Evolutionary conservation across 2,329 filamentous ascomycete species (phyloP).

Genomic region (Fusarium annulatum): DNA sequence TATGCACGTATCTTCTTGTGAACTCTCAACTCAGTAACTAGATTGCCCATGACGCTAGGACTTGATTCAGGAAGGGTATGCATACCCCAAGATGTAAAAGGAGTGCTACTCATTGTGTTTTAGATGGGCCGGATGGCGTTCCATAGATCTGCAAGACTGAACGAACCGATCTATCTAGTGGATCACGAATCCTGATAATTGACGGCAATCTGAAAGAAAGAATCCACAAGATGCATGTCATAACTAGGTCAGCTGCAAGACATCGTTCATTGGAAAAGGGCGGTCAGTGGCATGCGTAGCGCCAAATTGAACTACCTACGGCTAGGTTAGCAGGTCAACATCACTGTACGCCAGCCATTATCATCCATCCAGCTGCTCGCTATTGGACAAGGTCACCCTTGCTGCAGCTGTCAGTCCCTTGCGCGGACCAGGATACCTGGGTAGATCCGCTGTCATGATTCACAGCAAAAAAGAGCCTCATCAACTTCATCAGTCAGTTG

Average conservation of each 20-base stretch:
- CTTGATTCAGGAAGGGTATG: background rate
- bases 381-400: constrained; percentile 31
- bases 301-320: background rate
- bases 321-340: background rate
- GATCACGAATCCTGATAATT: background rate
- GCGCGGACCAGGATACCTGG: constrained; percentile 27
- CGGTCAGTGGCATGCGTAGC: constrained; percentile 2
- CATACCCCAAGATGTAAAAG: background rate
- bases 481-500: constrained; percentile 5
- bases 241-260: background rate
- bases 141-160: constrained; percentile 2
- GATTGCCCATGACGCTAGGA: background rate
- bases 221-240: background rate
- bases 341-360: background rate
- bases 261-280: background rate
- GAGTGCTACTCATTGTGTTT: background rate
- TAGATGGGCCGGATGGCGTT: background rate
- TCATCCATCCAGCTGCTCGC: constrained; percentile 6
- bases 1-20: background rate
- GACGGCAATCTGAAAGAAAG: background rate
- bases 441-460: constrained; percentile 44
- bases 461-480: constrained; percentile 34
- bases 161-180: background rate
- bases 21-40: background rate
- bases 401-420: constrained; percentile 33